These are phyloP conservation scores for Raffaelea deltoideospora DNA, from an alignment of 2,329 filamentous ascomycete genomes.

Conservation along the genomic window DNA sequence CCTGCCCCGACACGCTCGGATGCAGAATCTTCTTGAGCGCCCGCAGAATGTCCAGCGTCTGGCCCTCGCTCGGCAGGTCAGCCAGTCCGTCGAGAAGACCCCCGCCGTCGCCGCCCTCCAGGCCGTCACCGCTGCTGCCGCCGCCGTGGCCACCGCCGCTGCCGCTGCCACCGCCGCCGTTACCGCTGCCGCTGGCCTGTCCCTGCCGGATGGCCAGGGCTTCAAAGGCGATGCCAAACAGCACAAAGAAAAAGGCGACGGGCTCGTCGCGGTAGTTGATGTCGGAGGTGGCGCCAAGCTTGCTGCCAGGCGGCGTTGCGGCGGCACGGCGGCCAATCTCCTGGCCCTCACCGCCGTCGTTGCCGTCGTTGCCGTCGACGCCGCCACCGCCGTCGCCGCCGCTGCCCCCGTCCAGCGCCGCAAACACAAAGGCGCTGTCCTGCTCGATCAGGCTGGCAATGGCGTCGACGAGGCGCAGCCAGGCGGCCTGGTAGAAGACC, in stretches of 20 bases:
- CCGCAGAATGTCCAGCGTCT: constrained; percentile 69
- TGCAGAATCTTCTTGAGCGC: constrained; percentile 91
- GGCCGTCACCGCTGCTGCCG: too few species aligned
- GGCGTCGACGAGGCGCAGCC: constrained; percentile 91
- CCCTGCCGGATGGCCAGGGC: constrained; percentile 72
- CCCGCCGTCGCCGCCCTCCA: too few species aligned
- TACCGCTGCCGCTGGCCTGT: constrained; percentile 18
- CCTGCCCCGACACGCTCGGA: constrained; percentile 86
- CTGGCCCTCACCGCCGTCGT: too few species aligned
- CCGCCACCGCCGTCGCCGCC: constrained; percentile 33
- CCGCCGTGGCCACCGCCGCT: too few species aligned
- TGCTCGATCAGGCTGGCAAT: constrained; percentile 96
- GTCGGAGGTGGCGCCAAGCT: constrained; percentile 41
- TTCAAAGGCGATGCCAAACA: constrained; percentile 94
- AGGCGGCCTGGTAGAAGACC: constrained; percentile 92
- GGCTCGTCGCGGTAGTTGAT: constrained; percentile 98
- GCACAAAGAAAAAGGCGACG: constrained; percentile 95
- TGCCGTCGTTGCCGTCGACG: constrained; percentile 7
- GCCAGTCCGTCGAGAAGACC: too few species aligned
- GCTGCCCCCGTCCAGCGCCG: constrained; percentile 80
- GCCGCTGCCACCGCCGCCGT: too few species aligned
- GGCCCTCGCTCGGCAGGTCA: constrained; percentile 59
- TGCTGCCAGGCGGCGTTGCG: constrained; percentile 11
- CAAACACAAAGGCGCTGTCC: constrained; percentile 94
- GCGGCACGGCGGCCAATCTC: not conserved